Evolutionary conservation across 345 rosid species (phyloP).

Genomic region (Eucalyptus leucophloia): DNA sequence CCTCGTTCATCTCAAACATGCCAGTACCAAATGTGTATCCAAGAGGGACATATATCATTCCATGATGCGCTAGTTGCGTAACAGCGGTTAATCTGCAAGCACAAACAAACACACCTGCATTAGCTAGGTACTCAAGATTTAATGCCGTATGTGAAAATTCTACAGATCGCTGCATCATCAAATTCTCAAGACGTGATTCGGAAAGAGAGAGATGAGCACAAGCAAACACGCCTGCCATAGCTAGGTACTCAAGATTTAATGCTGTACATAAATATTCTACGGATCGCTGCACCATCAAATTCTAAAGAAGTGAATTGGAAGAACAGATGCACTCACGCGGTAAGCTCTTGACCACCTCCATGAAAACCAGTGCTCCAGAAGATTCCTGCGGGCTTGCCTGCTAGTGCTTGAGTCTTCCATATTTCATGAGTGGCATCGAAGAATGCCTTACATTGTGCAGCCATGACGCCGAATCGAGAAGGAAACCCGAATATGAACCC

Average conservation of each 20-base stretch:
- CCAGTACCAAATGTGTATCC: constrained; percentile 80
- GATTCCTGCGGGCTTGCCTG: constrained; percentile 96
- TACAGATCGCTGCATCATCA: background rate
- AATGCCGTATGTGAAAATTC: background rate
- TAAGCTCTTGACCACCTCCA: constrained; percentile 96
- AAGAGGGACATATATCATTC: constrained; percentile 81
- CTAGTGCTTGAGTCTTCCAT: constrained; percentile 74
- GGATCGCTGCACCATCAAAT: background rate
- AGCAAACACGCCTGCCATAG: background rate
- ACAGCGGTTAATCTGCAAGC: constrained; percentile 62
- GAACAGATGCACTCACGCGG: constrained; percentile 53
- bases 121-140: background rate
- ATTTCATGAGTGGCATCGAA: constrained; percentile 66
- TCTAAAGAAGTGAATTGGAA: background rate
- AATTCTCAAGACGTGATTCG: background rate
- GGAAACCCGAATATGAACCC: constrained; percentile 94
- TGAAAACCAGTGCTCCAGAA: constrained; percentile 98
- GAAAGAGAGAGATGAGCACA: background rate
- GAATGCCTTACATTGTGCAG: constrained; percentile 83
- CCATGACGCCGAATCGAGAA: constrained; percentile 93
- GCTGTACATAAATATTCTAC: background rate
- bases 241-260: background rate
- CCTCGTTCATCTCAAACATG: constrained; percentile 88
- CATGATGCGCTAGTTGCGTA: constrained; percentile 85
- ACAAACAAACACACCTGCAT: background rate